A percentile compares a stretch with the other conserved stretches of the same genome.
These are phyloP conservation scores for Poa annua DNA, from an alignment of 176 grass and related monocot species.

Conservation along the genomic window DNA sequence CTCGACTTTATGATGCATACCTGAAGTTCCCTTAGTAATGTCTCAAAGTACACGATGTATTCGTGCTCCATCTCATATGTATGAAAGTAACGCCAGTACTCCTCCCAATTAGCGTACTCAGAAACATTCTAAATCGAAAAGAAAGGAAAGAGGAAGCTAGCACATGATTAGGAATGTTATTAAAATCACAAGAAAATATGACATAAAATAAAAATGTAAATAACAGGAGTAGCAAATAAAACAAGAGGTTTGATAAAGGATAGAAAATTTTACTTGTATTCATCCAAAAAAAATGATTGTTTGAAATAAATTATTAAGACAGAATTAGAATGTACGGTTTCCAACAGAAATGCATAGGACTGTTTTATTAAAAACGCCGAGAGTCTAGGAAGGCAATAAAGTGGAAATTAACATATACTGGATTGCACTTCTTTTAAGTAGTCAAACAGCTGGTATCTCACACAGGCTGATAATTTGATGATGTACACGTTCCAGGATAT, in stretches of 20 bases:
- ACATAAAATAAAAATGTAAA: slow-evolving; percentile 11
- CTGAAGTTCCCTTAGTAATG: slow-evolving; percentile 25
- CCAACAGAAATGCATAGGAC: neutral
- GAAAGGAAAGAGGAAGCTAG: neutral
- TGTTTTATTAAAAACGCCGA: neutral
- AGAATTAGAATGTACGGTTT: neutral
- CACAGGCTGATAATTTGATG: neutral
- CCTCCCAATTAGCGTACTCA: slow-evolving; percentile 3
- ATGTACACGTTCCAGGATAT: neutral
- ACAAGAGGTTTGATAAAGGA: neutral
- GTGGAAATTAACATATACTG: neutral
- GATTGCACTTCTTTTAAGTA: slow-evolving; percentile 5
- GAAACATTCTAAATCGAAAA: slow-evolving; percentile 1
- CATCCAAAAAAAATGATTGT: slow-evolving; percentile 10
- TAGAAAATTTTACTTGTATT: neutral
- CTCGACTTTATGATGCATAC: slow-evolving; percentile 9
- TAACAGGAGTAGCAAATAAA: neutral
- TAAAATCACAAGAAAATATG: neutral
- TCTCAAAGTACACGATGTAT: slow-evolving; percentile 25
- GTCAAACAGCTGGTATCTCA: neutral
- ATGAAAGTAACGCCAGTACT: neutral
- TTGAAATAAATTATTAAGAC: neutral
- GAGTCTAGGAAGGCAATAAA: neutral
- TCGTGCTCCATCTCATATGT: slow-evolving; percentile 33
- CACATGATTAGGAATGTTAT: neutral